Evolutionary conservation across 176 grass and related monocot species (phyloP).

Genomic region (Zea luxurians): DNA sequence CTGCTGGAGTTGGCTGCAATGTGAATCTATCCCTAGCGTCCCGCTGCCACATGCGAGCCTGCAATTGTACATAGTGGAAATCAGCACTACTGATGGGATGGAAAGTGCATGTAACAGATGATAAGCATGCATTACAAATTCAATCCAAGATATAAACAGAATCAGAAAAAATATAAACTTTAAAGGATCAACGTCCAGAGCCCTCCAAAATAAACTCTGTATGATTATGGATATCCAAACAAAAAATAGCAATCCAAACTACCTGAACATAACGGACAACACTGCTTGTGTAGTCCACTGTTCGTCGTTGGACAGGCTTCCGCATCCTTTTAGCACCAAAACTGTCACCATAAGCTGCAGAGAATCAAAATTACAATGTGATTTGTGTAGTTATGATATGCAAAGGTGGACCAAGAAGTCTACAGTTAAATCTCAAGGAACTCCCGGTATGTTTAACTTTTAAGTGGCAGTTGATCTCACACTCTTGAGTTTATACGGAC

Average conservation of each 20-base stretch:
- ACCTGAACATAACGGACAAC: constrained; percentile 91
- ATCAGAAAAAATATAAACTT: neutral
- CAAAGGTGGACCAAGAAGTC: neutral
- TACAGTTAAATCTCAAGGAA: neutral
- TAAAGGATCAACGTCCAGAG: neutral
- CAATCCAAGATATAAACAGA: neutral
- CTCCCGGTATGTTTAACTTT: neutral
- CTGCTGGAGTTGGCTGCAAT: constrained; percentile 90
- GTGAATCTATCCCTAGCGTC: constrained; percentile 69
- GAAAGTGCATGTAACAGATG: neutral
- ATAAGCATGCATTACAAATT: constrained; percentile 13
- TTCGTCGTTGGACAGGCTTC: constrained; percentile 87
- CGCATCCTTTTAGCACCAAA: constrained; percentile 96
- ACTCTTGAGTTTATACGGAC: neutral
- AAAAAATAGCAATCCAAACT: neutral
- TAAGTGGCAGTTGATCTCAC: neutral
- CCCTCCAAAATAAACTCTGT: neutral
- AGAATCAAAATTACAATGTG: neutral
- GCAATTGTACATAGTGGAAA: constrained; percentile 23
- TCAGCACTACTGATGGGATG: neutral
- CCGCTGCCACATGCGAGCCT: constrained; percentile 94
- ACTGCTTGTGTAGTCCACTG: constrained; percentile 92
- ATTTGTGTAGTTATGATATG: constrained; percentile 5
- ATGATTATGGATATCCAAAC: neutral
- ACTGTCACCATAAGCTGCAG: constrained; percentile 90